These are phyloP conservation scores for Cyclotella kingstonii DNA, from an alignment of 108 stramenopile species.

Conservation along the genomic window DNA sequence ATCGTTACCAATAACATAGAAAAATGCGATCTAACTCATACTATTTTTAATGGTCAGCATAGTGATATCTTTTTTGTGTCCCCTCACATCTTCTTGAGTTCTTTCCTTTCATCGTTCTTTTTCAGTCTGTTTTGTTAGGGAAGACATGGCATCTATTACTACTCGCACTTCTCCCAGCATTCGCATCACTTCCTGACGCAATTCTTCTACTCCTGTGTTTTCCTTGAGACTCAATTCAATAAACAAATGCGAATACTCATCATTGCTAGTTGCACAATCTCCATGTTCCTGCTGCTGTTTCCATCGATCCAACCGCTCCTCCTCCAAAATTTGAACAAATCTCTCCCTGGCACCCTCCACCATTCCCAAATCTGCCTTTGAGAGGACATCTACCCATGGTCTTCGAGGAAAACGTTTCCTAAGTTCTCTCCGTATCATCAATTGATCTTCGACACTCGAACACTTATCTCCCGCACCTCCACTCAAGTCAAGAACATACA, in stretches of 20 bases:
- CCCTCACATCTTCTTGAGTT: too few species aligned
- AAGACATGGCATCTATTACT: constrained; percentile 86
- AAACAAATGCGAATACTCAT: constrained; percentile 54
- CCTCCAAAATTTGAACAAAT: constrained; percentile 57
- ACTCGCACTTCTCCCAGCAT: constrained; percentile 88
- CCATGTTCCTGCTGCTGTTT: constrained; percentile 1
- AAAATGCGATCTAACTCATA: too few species aligned
- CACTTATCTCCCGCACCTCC: constrained; percentile 89
- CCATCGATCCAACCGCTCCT: constrained; percentile 24
- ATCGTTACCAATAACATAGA: too few species aligned
- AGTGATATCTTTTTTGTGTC: too few species aligned
- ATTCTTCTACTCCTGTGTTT: constrained; percentile 70
- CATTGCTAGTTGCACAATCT: constrained; percentile 1
- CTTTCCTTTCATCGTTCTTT: too few species aligned
- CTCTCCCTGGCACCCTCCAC: constrained; percentile 73
- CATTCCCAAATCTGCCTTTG: constrained; percentile 83
- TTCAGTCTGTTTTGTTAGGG: too few species aligned
- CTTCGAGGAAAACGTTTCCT: constrained; percentile 83
- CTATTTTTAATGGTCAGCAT: too few species aligned
- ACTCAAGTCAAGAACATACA: constrained; percentile 95
- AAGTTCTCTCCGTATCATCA: constrained; percentile 78
- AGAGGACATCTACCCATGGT: constrained; percentile 97
- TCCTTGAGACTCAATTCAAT: constrained; percentile 77
- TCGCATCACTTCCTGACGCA: constrained; percentile 70
- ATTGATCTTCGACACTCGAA: constrained; percentile 81